Base-by-base conservation (phyloP, 176 grass and related monocot species). In the Rhynchospora tenuis region DNA sequence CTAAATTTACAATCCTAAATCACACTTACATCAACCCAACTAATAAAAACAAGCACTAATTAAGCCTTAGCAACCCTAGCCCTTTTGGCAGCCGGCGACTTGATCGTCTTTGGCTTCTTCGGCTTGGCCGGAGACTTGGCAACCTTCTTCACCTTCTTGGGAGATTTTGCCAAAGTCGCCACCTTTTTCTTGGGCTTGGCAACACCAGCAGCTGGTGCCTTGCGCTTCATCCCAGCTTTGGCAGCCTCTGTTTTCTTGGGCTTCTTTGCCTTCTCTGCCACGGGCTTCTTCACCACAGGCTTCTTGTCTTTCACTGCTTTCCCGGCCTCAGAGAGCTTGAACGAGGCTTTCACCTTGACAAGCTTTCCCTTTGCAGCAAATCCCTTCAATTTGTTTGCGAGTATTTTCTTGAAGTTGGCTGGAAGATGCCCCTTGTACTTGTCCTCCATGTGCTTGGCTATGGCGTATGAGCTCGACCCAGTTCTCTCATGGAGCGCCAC, bases 341-440 rank as follows among this genome's bases (percentile, higher is more conserved):
- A 99, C 5, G 97, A 99, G n/a, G 91, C 89, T 91, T 95, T 99
- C 76, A 99, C 88, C 89, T 93, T 99, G 4, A 96, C 97, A 26
- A 99, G 91, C 91, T 90, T 96, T 7, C 93, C 97, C 84, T 96
- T 99, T 28, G 87, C 55, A 15, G 89, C 85, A 33, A 78, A 90
- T 0, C 75, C 66, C 15, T 83, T 89, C 44, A 99, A 65, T 58
- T 92, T 89, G 55, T 87, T 86, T 20, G 86, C 85, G 5, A 99
- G 85, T 10, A 92, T 90, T 86, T 92, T 99, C 91, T 89, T 95
- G 88, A 83, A 99, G 89, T 93, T 99, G 3, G 79, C 60, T 26
- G 97, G 91, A 7, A 99, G 86, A 0, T 87, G 54, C 16, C 83
- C 84, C 27, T 90, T 86, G 89, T 93, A 89, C 80, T 92, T 96